Evolutionary conservation across 2,329 filamentous ascomycete genomes (phyloP).

Genomic region (Bipolaris gigantea): DNA sequence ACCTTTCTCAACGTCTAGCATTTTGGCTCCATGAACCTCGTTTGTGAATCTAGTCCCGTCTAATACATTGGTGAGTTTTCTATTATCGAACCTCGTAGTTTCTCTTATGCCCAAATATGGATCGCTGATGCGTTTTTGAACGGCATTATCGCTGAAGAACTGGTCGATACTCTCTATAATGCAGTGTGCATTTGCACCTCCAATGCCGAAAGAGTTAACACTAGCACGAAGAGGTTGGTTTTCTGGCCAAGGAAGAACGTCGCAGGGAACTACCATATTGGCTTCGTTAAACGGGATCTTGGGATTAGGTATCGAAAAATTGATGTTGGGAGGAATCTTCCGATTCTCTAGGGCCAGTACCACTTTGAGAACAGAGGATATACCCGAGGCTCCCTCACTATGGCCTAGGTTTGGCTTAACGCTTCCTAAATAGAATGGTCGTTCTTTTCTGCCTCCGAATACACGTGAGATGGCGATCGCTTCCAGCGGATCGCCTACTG

Average conservation of each 20-base stretch:
- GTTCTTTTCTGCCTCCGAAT: neutral
- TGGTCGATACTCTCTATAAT: constrained; percentile 10
- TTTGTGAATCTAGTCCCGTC: neutral
- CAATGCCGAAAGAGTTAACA: constrained; percentile 17
- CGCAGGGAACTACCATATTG: constrained; percentile 5
- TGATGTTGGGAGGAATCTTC: constrained; percentile 28
- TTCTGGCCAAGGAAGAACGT: constrained; percentile 12
- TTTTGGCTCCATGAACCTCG: neutral
- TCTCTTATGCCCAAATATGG: neutral
- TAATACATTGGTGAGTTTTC: neutral
- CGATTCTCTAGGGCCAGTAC: constrained; percentile 28
- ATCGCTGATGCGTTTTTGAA: neutral
- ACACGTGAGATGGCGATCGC: neutral
- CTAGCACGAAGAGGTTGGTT: constrained; percentile 1
- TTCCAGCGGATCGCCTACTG: constrained; percentile 27
- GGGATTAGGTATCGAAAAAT: constrained; percentile 21
- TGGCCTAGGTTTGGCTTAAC: constrained; percentile 42
- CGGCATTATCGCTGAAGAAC: neutral
- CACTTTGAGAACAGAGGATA: constrained; percentile 35
- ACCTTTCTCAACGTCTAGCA: neutral
- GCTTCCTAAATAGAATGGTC: constrained; percentile 17
- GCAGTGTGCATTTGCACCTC: constrained; percentile 16
- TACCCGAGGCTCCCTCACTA: constrained; percentile 26
- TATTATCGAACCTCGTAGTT: neutral
- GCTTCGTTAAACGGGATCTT: constrained; percentile 6